Evolutionary conservation across 495 filamentous ascomycete species (phyloP).

Genomic region (Penicillium flavigenum): DNA sequence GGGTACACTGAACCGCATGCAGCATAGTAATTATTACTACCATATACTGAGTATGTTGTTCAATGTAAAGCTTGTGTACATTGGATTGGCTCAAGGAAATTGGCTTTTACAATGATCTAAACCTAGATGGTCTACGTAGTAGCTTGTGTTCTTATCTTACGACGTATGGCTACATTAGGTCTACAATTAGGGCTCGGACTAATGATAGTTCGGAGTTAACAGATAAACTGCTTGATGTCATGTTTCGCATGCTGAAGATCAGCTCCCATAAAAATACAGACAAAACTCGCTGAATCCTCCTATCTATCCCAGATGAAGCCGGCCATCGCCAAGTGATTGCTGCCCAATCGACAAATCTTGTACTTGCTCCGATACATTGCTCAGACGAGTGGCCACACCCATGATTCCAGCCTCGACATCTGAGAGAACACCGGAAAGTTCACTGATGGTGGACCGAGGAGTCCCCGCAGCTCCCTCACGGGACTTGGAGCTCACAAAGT

Average conservation of each 20-base stretch:
- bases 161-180: neutral
- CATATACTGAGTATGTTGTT: no score
- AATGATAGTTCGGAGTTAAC: neutral
- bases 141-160: neutral
- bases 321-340: constrained; percentile 31
- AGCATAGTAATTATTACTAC: no score
- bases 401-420: constrained; percentile 80
- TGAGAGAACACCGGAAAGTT: constrained; percentile 65
- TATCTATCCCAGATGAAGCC: constrained; percentile 22
- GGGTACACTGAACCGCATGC: no score
- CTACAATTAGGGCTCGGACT: neutral
- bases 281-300: neutral
- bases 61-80: no score
- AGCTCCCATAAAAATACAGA: constrained; percentile 11
- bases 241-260: constrained; percentile 13
- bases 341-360: constrained; percentile 64
- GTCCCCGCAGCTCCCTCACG: constrained; percentile 46
- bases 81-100: no score
- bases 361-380: constrained; percentile 65
- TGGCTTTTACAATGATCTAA: no score
- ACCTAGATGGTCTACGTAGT: neutral
- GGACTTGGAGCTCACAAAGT: constrained; percentile 58
- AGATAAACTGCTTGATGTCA: constrained; percentile 6
- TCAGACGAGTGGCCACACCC: constrained; percentile 70
- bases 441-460: constrained; percentile 49